Percentiles rank a stretch among this genome's conserved stretches.
Conservation (phyloP, 2,329 filamentous ascomycete genomes). For the Saccharata proteae region DNA sequence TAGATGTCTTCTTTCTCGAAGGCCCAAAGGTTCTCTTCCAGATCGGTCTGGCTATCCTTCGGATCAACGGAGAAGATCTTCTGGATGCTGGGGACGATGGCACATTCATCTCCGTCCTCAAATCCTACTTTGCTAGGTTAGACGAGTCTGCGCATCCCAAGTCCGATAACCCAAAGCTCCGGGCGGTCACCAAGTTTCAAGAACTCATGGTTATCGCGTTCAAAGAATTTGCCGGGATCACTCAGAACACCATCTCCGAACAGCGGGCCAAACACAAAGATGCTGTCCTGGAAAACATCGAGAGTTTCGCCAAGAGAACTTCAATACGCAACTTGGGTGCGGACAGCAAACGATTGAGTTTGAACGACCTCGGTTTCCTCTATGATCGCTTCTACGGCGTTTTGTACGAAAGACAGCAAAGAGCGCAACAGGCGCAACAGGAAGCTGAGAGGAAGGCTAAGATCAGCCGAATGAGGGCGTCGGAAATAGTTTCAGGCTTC, state of each 20-base stretch:
- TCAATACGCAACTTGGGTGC: conserved; percentile 91
- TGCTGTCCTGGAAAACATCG: conserved; percentile 86
- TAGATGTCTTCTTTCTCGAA: conserved; percentile 97
- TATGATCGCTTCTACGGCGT: conserved; percentile 93
- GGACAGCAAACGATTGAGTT: conserved; percentile 80
- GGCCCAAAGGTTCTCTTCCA: conserved; percentile 96
- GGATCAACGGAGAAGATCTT: conserved; percentile 93
- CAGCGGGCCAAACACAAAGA: conserved; percentile 87
- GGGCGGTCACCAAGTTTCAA: conserved; percentile 90
- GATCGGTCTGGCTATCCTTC: conserved; percentile 87
- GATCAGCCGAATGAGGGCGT: conserved; percentile 44
- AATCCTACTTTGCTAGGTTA: conserved; percentile 83
- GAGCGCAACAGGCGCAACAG: conserved; percentile 57
- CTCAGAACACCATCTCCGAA: conserved; percentile 82
- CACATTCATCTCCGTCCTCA: conserved; percentile 90
- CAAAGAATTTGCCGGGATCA: conserved; percentile 94
- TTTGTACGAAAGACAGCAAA: conserved; percentile 81
- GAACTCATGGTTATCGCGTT: conserved; percentile 99
- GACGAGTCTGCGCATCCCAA: conserved; percentile 94
- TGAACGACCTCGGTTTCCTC: conserved; percentile 75
- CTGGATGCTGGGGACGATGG: conserved; percentile 89
- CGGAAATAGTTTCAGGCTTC: conserved; percentile 36
- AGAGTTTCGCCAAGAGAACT: conserved; percentile 93
- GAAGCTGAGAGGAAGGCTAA: conserved; percentile 57
- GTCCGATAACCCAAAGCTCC: conserved; percentile 87